Conservation (phyloP, 345 rosid species). For the Laguncularia racemosa region DNA sequence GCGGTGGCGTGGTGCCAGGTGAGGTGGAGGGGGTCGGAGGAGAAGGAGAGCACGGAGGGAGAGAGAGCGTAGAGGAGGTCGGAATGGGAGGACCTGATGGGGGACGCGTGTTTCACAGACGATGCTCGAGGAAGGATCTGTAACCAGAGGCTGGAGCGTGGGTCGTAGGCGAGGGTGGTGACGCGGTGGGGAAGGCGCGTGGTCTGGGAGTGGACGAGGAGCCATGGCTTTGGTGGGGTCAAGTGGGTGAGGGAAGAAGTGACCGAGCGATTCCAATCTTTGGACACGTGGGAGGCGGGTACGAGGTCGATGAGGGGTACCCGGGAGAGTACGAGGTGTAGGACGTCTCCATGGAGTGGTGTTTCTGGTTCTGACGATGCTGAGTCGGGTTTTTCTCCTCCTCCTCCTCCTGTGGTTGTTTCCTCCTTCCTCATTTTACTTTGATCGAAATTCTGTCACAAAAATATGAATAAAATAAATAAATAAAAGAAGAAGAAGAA, state of each 20-base stretch:
- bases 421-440: too few relatives aligned
- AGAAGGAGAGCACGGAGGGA: slow-evolving; percentile 47
- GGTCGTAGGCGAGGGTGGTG: slow-evolving; percentile 58
- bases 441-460: too few relatives aligned
- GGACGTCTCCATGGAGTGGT: slow-evolving; percentile 39
- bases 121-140: slow-evolving; percentile 10
- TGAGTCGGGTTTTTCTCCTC: not conserved
- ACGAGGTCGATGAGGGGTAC: slow-evolving; percentile 60
- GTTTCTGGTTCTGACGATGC: too few relatives aligned
- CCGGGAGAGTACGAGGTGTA: slow-evolving; percentile 38
- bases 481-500: too few relatives aligned
- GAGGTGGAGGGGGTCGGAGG: slow-evolving; percentile 57
- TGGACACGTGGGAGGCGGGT: slow-evolving; percentile 51
- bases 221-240: slow-evolving; percentile 55
- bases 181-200: slow-evolving; percentile 21
- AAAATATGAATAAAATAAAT: too few relatives aligned
- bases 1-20: slow-evolving; percentile 53
- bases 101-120: slow-evolving; percentile 13
- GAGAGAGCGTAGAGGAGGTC: slow-evolving; percentile 55
- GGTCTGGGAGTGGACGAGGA: slow-evolving; percentile 43
- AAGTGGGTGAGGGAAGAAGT: slow-evolving; percentile 49
- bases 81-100: slow-evolving; percentile 56
- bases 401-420: not conserved
- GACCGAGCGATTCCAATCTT: slow-evolving; percentile 60
- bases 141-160: slow-evolving; percentile 58